Evolutionary conservation across 768 basidiomycete genomes (phyloP), one percentile per base, ranked within the genome.

Genomic region (Termitomyces sp.): DNA sequence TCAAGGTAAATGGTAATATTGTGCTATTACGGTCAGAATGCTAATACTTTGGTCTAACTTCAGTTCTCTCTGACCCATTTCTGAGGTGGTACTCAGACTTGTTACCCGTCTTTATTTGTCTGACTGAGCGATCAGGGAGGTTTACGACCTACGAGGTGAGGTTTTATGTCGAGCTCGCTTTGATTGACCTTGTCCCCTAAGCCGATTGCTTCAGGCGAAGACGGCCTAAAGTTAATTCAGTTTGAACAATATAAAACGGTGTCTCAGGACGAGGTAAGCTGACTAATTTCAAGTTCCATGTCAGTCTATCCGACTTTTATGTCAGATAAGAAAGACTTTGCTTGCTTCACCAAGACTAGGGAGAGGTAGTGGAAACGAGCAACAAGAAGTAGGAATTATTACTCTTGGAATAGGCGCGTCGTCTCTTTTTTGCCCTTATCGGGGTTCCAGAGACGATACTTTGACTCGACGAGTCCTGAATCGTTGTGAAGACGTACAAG

Each of bases 11-110:
- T 51, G n/a, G 33, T 12, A 26, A 39, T 27, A 52, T 14, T 47
- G 47, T n/a, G 20, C 18, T 27, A 1, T 8, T 3, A 5, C n/a
- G n/a, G n/a, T 45, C 32, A 7, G 26, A 32, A 27, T 34, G 12
- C n/a, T 53, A 32, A 34, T 30, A 14, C 26, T 16, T 4, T 49
- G 27, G 16, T 53, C 10, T 52, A 62, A 7, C 14, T 16, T 16
- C 66, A 86, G 86, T 93, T 24, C 71, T 93, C 30, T 88, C 85
- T 40, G 90, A 95, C 65, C 80, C 85, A 13, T 84, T 88, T 67
- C 74, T 83, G 61, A 81, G 87, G 87, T 88, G 39, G 54, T 39
- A 51, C 27, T 2, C 24, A 39, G 13, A 45, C 18, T 36, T 7
- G 10, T 33, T 71, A 64, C 78, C 65, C 16, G 14, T 22, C 34